Evolutionary conservation across 352 stramenopile species (phyloP).

Genomic region (Phytophthora pini): DNA sequence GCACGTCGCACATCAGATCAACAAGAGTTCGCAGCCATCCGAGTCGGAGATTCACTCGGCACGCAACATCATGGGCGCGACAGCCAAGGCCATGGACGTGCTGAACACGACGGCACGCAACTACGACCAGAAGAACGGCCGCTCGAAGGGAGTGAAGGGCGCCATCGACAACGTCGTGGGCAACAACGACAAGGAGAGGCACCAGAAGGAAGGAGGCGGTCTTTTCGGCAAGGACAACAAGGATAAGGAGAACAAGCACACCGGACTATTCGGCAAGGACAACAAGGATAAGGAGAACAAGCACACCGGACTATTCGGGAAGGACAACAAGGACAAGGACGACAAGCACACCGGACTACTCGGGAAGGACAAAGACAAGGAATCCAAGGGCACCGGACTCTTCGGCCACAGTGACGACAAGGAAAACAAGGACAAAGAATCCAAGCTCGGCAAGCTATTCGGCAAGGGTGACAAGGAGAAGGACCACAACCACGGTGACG

Average conservation of each 20-base stretch:
- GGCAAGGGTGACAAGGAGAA: conserved; percentile 14
- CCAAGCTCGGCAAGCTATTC: conserved; percentile 12
- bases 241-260: no score
- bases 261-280: not conserved
- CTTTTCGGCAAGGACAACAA: no score
- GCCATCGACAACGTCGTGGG: conserved; percentile 24
- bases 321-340: conserved; percentile 19
- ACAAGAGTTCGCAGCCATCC: conserved; percentile 11
- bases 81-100: conserved; percentile 25
- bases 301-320: conserved; percentile 8
- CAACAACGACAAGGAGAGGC: not conserved
- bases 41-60: conserved; percentile 18
- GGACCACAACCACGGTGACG: conserved; percentile 8
- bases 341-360: conserved; percentile 2
- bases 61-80: conserved; percentile 21
- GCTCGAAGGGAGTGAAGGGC: conserved; percentile 24
- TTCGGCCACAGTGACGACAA: conserved; percentile 16
- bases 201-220: no score
- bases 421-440: conserved; percentile 18
- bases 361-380: conserved; percentile 15
- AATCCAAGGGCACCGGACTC: conserved; percentile 12
- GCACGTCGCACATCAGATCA: conserved; percentile 24
- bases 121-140: conserved; percentile 30
- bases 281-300: conserved; percentile 6
- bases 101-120: conserved; percentile 25